phyloP scores from a whole-genome alignment of 148 eudicot genomes.

The Arbutus unedo region DNA sequence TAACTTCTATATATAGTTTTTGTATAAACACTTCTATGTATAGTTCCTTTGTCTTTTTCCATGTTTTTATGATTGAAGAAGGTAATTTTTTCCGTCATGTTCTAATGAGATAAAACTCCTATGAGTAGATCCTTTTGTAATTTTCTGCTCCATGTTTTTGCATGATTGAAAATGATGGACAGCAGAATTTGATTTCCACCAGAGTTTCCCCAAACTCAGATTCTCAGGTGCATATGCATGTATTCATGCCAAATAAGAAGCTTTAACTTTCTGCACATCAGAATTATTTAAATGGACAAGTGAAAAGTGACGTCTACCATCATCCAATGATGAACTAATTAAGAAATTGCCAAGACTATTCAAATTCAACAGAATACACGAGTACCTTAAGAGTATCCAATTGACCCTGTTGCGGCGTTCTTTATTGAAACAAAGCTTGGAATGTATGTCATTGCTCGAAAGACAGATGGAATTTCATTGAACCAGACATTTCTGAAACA shows the following conservation, averaged over 20 bases:
- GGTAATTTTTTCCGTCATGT: not conserved
- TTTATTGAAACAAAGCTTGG: conserved; percentile 33
- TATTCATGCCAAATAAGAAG: not conserved
- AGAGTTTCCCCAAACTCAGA: not conserved
- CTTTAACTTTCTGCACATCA: not conserved
- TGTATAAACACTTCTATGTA: too few relatives aligned
- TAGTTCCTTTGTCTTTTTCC: too few relatives aligned
- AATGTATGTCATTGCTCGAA: conserved; percentile 23
- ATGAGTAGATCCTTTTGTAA: not conserved
- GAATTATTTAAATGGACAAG: not conserved
- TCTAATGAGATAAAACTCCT: not conserved
- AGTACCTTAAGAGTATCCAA: not conserved
- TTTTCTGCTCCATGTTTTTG: not conserved
- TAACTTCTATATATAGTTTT: too few relatives aligned
- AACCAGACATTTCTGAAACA: not conserved
- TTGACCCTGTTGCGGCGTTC: conserved; percentile 14
- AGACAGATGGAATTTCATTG: not conserved
- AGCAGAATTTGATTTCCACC: not conserved
- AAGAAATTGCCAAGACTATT: not conserved
- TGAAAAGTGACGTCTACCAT: not conserved
- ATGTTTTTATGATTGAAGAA: not conserved
- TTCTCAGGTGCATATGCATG: not conserved
- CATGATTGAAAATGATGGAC: not conserved
- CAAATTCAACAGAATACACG: not conserved
- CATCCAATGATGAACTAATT: not conserved